Conservation (phyloP, 2,329 filamentous ascomycete species). For the Alternaria alternata region DNA sequence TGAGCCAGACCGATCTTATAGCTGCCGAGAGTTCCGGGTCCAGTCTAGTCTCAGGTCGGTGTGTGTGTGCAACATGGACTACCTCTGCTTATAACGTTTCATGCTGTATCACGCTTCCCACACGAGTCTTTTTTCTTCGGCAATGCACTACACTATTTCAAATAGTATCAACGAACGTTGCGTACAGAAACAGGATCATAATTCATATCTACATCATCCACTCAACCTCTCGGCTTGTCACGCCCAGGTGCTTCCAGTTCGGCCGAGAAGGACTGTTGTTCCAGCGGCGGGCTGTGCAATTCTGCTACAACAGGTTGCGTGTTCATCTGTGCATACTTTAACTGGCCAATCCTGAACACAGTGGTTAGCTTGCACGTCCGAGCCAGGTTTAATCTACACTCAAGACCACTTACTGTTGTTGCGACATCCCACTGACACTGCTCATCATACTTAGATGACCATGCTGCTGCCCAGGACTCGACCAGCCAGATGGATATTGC, state of each 20-base stretch:
- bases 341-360: slow-evolving; percentile 28
- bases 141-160: neutral
- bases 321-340: slow-evolving; percentile 27
- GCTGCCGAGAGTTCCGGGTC: neutral
- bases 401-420: slow-evolving; percentile 32
- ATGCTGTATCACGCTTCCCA: neutral
- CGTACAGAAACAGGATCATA: neutral
- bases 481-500: slow-evolving; percentile 33
- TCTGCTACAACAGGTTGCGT: slow-evolving; percentile 24
- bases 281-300: slow-evolving; percentile 33
- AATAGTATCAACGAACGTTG: neutral
- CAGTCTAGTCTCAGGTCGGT: neutral
- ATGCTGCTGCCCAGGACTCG: slow-evolving; percentile 24
- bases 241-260: slow-evolving; percentile 36
- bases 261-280: slow-evolving; percentile 31
- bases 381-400: neutral
- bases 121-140: neutral
- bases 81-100: neutral
- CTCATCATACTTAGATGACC: slow-evolving; percentile 29
- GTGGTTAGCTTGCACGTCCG: slow-evolving; percentile 2
- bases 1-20: neutral
- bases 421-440: slow-evolving; percentile 29
- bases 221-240: slow-evolving; percentile 13
- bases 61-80: neutral
- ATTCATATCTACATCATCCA: neutral